Percentiles rank a stretch among this genome's conserved stretches.
Conservation (phyloP, 2,329 filamentous ascomycete genomes). For the Passalora sequoiae region DNA sequence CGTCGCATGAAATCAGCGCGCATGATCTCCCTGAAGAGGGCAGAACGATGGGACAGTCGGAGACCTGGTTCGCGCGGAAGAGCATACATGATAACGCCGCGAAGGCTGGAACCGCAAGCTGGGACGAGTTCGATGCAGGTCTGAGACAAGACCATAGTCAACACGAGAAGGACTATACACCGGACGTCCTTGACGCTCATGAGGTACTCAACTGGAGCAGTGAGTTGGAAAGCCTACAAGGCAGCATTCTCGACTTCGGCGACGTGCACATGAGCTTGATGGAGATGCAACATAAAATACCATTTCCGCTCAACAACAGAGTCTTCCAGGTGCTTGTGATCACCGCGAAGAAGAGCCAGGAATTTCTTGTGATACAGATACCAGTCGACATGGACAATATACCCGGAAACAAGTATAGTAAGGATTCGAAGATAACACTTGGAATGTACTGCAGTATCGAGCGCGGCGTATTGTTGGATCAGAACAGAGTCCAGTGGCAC, state of each 20-base stretch:
- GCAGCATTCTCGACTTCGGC: slow-evolving; percentile 28
- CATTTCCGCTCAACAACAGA: slow-evolving; percentile 56
- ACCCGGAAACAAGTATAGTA: slow-evolving; percentile 32
- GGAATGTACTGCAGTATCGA: slow-evolving; percentile 64
- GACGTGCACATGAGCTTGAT: slow-evolving; percentile 45
- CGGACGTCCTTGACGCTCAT: slow-evolving; percentile 49
- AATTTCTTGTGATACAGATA: slow-evolving; percentile 37
- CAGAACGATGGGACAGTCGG: slow-evolving; percentile 33
- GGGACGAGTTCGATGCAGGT: slow-evolving; percentile 57
- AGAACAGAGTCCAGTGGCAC: slow-evolving; percentile 59
- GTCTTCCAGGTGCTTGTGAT: slow-evolving; percentile 64
- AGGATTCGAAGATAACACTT: slow-evolving; percentile 41
- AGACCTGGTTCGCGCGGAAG: slow-evolving; percentile 61
- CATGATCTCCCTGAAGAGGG: slow-evolving; percentile 36
- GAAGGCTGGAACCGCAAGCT: slow-evolving; percentile 52
- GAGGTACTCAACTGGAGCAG: slow-evolving; percentile 42
- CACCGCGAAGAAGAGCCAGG: slow-evolving; percentile 37
- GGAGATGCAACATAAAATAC: slow-evolving; percentile 63
- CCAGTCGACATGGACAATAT: slow-evolving; percentile 35
- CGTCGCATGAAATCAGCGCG: slow-evolving; percentile 47
- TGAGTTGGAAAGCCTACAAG: slow-evolving; percentile 16
- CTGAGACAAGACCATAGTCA: slow-evolving; percentile 56
- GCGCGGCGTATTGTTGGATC: slow-evolving; percentile 47
- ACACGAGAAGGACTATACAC: slow-evolving; percentile 56
- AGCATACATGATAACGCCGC: slow-evolving; percentile 56